These are phyloP conservation scores for Phytophthora sojae DNA, from an alignment of 352 stramenopile genomes.

Conservation along the genomic window DNA sequence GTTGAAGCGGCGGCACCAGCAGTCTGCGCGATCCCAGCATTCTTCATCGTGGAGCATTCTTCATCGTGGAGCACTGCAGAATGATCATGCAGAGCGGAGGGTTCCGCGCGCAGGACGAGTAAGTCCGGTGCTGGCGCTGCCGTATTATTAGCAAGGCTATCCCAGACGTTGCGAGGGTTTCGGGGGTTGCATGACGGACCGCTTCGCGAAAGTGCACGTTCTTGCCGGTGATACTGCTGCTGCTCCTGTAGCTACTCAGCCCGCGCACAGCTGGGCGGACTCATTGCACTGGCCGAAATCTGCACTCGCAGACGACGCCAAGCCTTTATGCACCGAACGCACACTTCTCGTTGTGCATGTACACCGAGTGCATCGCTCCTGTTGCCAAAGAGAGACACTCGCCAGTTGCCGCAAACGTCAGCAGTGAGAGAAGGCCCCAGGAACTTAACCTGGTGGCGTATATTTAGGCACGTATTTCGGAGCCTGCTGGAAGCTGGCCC, in stretches of 20 bases:
- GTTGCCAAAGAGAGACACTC: constrained; percentile 3
- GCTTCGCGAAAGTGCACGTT: background rate
- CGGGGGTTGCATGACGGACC: constrained; percentile 1
- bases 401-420: background rate
- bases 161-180: constrained; percentile 1
- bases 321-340: background rate
- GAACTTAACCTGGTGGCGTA: no score
- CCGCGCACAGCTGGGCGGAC: background rate
- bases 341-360: background rate
- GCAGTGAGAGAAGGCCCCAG: no score
- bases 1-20: background rate
- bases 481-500: no score
- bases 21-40: no score
- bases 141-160: constrained; percentile 1
- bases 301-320: background rate
- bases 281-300: constrained; percentile 3
- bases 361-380: background rate
- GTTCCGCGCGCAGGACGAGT: background rate
- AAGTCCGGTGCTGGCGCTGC: background rate
- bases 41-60: no score
- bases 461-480: no score
- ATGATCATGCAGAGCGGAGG: background rate
- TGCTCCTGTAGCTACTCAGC: background rate
- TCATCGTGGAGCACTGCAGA: no score
- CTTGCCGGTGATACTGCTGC: no score